phyloP scores from a whole-genome alignment of 2,329 filamentous ascomycete genomes.

The Ramularia endophylla region DNA sequence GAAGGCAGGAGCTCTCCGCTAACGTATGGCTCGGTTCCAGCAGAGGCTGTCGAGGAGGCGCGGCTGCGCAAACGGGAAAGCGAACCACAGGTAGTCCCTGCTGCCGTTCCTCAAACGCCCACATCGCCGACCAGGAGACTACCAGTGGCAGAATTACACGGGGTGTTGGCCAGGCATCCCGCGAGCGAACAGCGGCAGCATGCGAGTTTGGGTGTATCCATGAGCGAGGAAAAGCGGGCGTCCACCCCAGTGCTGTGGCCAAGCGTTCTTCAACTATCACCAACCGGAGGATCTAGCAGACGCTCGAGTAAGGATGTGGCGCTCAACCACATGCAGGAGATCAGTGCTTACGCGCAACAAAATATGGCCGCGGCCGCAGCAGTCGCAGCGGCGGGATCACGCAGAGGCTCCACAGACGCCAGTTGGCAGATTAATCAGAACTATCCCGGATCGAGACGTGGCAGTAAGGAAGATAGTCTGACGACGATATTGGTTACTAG shows the following conservation, averaged over 20 bases:
- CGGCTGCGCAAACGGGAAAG: constrained; percentile 24
- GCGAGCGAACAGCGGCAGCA: constrained; percentile 23
- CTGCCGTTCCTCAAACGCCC: constrained; percentile 16
- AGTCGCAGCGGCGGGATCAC: constrained; percentile 16
- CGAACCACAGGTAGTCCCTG: constrained; percentile 22
- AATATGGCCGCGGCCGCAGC: constrained; percentile 15
- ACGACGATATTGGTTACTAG: constrained; percentile 32
- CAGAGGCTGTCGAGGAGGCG: constrained; percentile 28
- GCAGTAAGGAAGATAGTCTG: constrained; percentile 32
- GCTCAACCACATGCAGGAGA: constrained; percentile 29
- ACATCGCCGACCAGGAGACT: constrained; percentile 18
- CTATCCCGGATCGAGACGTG: constrained; percentile 27
- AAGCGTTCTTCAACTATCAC: constrained; percentile 18
- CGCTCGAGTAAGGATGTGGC: constrained; percentile 34
- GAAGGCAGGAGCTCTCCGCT: constrained; percentile 17
- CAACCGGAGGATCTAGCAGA: constrained; percentile 22
- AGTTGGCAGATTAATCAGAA: constrained; percentile 28
- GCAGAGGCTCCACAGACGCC: constrained; percentile 32
- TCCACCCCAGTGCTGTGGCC: constrained; percentile 21
- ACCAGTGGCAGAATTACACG: constrained; percentile 10
- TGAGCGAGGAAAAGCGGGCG: constrained; percentile 20
- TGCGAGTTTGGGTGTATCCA: constrained; percentile 14
- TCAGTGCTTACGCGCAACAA: constrained; percentile 25
- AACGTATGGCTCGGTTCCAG: constrained; percentile 26
- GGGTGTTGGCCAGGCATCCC: constrained; percentile 15